phyloP scores from a whole-genome alignment of 2,329 filamentous ascomycete species.

The Stagonosporopsis rhizophila region DNA sequence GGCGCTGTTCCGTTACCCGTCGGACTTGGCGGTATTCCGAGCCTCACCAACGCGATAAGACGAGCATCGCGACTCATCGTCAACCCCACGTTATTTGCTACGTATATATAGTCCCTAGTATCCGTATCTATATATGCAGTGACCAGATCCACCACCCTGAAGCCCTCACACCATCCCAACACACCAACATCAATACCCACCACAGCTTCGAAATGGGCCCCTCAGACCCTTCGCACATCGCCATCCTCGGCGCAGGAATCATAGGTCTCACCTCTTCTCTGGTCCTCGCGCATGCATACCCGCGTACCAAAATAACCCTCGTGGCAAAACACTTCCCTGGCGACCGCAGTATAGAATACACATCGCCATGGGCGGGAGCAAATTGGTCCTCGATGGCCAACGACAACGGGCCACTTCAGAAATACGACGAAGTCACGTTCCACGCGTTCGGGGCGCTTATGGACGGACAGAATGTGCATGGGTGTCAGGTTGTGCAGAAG shows the following conservation, averaged over 20 bases:
- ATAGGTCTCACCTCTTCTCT: slow-evolving; percentile 71
- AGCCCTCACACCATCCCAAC: not conserved
- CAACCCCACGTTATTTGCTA: not conserved
- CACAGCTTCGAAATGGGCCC: slow-evolving; percentile 20
- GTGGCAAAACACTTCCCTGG: slow-evolving; percentile 91
- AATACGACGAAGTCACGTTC: slow-evolving; percentile 44
- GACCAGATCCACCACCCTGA: not conserved
- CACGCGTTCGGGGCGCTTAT: slow-evolving; percentile 36
- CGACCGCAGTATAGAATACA: slow-evolving; percentile 90
- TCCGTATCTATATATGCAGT: not conserved
- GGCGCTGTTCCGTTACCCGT: slow-evolving; percentile 13
- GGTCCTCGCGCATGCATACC: slow-evolving; percentile 62
- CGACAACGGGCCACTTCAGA: slow-evolving; percentile 43
- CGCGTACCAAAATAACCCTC: slow-evolving; percentile 68
- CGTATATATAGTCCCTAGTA: not conserved
- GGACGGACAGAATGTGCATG: slow-evolving; percentile 32
- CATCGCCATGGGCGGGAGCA: slow-evolving; percentile 87
- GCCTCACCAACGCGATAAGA: slow-evolving; percentile 2
- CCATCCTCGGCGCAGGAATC: slow-evolving; percentile 64
- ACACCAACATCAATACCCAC: not conserved
- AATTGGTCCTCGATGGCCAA: slow-evolving; percentile 70
- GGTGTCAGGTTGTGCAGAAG: slow-evolving; percentile 18
- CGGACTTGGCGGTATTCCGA: slow-evolving; percentile 11
- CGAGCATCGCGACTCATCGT: not conserved
- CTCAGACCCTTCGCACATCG: slow-evolving; percentile 25